Conservation (phyloP, 768 basidiomycete species). For the Naganishia vaughanmartiniae region DNA sequence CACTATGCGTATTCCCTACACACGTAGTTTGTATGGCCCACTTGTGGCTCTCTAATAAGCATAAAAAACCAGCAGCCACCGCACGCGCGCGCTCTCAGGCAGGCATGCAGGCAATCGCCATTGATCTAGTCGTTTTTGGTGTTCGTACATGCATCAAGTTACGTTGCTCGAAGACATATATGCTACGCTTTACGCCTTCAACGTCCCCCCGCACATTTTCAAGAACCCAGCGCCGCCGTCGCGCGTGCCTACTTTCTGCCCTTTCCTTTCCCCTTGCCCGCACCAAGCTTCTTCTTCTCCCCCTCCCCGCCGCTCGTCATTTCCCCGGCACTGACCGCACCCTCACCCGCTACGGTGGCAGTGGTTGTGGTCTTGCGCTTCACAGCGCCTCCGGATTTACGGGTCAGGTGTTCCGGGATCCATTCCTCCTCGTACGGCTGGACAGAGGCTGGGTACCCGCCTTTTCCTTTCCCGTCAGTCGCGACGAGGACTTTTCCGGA, state of each 20-base stretch:
- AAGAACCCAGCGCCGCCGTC: no score
- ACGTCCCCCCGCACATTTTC: no score
- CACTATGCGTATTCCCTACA: no score
- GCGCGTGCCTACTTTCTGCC: slow-evolving; percentile 9
- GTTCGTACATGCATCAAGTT: no score
- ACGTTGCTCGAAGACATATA: no score
- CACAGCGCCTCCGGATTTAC: slow-evolving; percentile 2
- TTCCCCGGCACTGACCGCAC: slow-evolving; percentile 44
- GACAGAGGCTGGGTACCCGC: slow-evolving; percentile 41
- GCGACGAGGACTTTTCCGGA: slow-evolving; percentile 37
- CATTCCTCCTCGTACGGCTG: slow-evolving; percentile 53
- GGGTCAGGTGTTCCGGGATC: slow-evolving; percentile 52
- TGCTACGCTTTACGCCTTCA: no score
- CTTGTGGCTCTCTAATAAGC: no score
- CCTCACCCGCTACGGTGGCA: slow-evolving; percentile 37
- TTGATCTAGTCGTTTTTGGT: no score
- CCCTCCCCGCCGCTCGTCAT: slow-evolving; percentile 46
- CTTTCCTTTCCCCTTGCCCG: slow-evolving; percentile 39
- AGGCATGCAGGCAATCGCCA: no score
- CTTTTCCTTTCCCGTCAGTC: slow-evolving; percentile 30
- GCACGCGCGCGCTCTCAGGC: no score
- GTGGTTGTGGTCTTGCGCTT: slow-evolving; percentile 34
- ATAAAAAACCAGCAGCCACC: no score
- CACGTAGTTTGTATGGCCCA: no score
- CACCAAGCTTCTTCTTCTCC: slow-evolving; percentile 37